Base-by-base conservation (phyloP, 257 asterid species). In the Gentiana dahurica region DNA sequence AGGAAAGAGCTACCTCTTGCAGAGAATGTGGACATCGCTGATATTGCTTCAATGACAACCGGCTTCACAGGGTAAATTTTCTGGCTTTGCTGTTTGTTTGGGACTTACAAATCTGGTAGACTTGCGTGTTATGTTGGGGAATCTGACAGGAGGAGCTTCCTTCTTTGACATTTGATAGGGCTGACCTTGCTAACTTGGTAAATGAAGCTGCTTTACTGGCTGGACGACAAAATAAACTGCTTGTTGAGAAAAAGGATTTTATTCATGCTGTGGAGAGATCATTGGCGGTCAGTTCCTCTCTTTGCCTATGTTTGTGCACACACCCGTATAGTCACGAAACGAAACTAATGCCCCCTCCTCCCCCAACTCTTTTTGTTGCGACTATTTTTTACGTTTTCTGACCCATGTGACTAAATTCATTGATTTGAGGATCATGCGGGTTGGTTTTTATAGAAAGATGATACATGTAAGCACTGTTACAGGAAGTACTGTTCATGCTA, bases 181-280 rank as follows among this genome's bases (percentile, higher is more conserved):
- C 98, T 58, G 98, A 92, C 77, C 89, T 92, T 57, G 98, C 95
- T 65, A 92, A 92, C 81, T 77, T 92, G 81, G 98, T 92, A 60
- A 92, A 92, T 62, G 98, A 92, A 77, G 98, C 98, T 68, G 98
- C 98, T 60, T 71, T 92, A 69, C 77, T 92, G 84, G 98, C 98
- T 4, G 98, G 98, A 72, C 81, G 98, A 75, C 75, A 69, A 59
- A 78, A 59, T 71, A 92, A 92, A 75, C 59, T 63, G 36, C 68
- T 79, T 52, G 98, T 92, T 60, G 98, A 88, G 81, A 88, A 76
- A 78, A 54, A 65, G 71, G 98, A 92, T 75, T 92, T 92, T 72
- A 80, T 85, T 68, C 87, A 83, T 12, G 97, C 98, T 44, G 98
- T 92, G 55, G 98, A 92, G 80, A 83, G 98, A 62, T 92, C 98